phyloP scores from a whole-genome alignment of 2,329 filamentous ascomycete species.

The Dothideomycetes sp. region DNA sequence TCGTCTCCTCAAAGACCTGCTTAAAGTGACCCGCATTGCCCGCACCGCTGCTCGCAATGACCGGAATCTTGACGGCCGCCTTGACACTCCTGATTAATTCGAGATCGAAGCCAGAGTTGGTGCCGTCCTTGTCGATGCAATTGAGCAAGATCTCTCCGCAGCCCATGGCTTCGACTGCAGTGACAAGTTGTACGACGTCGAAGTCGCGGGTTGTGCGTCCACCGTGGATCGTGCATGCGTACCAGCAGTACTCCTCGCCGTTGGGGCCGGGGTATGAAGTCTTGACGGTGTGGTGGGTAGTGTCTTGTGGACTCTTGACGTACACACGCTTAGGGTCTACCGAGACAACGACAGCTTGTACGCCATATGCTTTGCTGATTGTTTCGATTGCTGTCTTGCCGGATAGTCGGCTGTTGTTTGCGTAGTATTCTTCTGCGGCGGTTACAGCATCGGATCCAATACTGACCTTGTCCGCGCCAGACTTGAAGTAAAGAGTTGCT shows the following conservation, averaged over 20 bases:
- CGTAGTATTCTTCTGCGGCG: constrained; percentile 85
- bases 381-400: constrained; percentile 90
- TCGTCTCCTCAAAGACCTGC: constrained; percentile 78
- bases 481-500: constrained; percentile 94
- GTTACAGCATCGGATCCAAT: constrained; percentile 91
- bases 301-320: constrained; percentile 56
- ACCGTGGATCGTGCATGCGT: constrained; percentile 93
- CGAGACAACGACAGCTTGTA: constrained; percentile 92
- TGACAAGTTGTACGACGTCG: constrained; percentile 78
- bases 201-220: constrained; percentile 89
- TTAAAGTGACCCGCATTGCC: constrained; percentile 80
- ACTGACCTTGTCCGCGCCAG: constrained; percentile 92
- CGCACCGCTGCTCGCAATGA: constrained; percentile 89
- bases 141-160: constrained; percentile 90
- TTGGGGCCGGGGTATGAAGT: constrained; percentile 60
- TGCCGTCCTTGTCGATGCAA: constrained; percentile 95
- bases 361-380: constrained; percentile 86
- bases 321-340: constrained; percentile 91
- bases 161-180: constrained; percentile 91
- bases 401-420: constrained; percentile 53
- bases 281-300: constrained; percentile 62
- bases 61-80: constrained; percentile 73
- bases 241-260: constrained; percentile 83
- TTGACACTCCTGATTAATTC: constrained; percentile 89
- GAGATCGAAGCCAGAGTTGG: constrained; percentile 86